Evolutionary conservation across 2,329 filamentous ascomycete species (phyloP).

Genomic region (Diaporthe aspalathi): DNA sequence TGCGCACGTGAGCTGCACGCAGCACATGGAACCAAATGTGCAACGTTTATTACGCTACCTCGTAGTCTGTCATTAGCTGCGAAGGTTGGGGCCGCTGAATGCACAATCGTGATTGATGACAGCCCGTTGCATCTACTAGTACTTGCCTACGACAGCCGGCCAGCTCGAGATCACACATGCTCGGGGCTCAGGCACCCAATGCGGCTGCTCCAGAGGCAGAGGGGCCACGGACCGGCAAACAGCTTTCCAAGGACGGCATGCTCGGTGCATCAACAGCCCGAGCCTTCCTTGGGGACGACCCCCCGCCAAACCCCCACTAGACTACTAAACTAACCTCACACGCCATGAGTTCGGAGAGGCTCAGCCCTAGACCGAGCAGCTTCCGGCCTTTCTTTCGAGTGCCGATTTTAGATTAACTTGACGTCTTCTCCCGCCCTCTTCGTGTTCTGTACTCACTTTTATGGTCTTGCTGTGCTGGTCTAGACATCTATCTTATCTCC

Average conservation of each 20-base stretch:
- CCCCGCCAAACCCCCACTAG: conserved; percentile 31
- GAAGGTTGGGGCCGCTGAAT: not conserved
- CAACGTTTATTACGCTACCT: not conserved
- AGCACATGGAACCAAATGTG: too few species aligned
- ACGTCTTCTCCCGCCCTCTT: not conserved
- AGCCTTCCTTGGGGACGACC: conserved; percentile 4
- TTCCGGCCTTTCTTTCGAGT: conserved; percentile 11
- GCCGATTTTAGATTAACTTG: not conserved
- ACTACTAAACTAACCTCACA: conserved; percentile 32
- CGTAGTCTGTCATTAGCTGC: too few species aligned
- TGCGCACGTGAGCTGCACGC: conserved; percentile 10
- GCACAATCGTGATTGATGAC: not conserved
- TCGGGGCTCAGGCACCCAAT: conserved; percentile 14
- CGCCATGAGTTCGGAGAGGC: conserved; percentile 13
- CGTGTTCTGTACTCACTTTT: not conserved
- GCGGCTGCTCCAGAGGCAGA: not conserved
- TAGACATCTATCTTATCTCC: not conserved
- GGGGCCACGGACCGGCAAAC: not conserved
- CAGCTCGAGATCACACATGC: conserved; percentile 22
- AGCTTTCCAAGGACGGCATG: conserved; percentile 3
- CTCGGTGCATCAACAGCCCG: conserved; percentile 38
- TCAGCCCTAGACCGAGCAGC: conserved; percentile 12
- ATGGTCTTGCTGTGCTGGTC: conserved; percentile 1
- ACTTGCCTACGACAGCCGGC: too few species aligned
- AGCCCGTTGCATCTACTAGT: not conserved